Evolutionary conservation across 2,329 filamentous ascomycete genomes (phyloP), one percentile per base, ranked within the genome.

Genomic region (Sporothrix humicola): DNA sequence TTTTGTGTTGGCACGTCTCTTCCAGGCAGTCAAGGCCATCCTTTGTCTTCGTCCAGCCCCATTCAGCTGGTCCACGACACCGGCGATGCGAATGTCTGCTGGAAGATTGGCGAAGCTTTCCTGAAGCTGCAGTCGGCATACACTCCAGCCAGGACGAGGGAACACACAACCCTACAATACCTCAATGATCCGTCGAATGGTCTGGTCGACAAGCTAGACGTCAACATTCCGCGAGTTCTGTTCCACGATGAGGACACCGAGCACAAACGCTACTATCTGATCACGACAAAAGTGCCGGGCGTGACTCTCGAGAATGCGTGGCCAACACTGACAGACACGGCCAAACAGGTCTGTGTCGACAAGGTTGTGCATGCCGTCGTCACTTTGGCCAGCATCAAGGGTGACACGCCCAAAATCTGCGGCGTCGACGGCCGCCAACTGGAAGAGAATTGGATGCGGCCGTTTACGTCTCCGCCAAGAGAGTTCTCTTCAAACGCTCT

Each of bases 351-450:
- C 17, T 61, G 31, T n/a, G 13, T 61, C 15, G 15, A 61, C 31
- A 13, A 61, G 42, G 10, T 61, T 26, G 58, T 61, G 31, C 23
- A 26, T 26, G 23, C 23, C 23, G 23, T 26, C 23, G 3, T 3
- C 3, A 26, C 23, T 26, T 26, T 26, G 23, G 23, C 23, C 23
- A 26, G 23, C 3, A 3, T 26, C 23, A 26, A 26, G 23, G 23
- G 23, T 3, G 31, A 61, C 10, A n/a, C 58, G 13, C 6, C 9
- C 2, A 61, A 26, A 15, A 17, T 61, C 9, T 42, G 31, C 42
- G 31, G 58, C 58, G 58, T 61, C 58, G 58, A 61, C 26, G 26
- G 58, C n/a, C 13, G 26, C 10, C 31, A 61, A 15, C 58, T 61
- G 26, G 12, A 13, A 2, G 31, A 61, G 9, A 61, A 7, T 42